These are phyloP conservation scores for Trichoderma sp. DNA, from an alignment of 2,329 filamentous ascomycete species.

Conservation along the genomic window DNA sequence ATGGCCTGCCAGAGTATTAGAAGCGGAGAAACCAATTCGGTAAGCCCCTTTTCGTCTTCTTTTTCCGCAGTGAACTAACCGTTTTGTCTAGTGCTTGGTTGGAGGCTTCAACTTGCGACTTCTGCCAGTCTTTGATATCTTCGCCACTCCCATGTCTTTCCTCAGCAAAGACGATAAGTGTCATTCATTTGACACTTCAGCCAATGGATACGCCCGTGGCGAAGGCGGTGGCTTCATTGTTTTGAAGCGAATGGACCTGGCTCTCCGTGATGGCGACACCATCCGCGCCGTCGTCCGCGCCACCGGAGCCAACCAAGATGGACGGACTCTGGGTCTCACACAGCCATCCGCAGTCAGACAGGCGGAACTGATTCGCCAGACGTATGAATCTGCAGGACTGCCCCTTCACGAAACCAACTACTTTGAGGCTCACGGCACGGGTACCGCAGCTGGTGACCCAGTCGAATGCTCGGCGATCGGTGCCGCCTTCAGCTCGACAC, in stretches of 20 bases:
- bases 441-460: slow-evolving; percentile 49
- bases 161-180: slow-evolving; percentile 31
- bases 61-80: not conserved
- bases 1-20: slow-evolving; percentile 29
- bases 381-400: not conserved
- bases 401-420: not conserved
- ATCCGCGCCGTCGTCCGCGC: slow-evolving; percentile 6
- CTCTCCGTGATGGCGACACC: not conserved
- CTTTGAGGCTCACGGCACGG: slow-evolving; percentile 38
- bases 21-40: slow-evolving; percentile 34
- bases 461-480: slow-evolving; percentile 4
- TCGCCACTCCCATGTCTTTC: slow-evolving; percentile 44
- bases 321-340: not conserved
- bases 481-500: not conserved
- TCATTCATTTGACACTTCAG: slow-evolving; percentile 1
- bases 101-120: slow-evolving; percentile 7
- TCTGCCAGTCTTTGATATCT: slow-evolving; percentile 37
- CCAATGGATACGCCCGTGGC: slow-evolving; percentile 16
- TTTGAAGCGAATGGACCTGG: not conserved
- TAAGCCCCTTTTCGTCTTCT: not conserved
- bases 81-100: not conserved
- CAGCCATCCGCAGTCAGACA: not conserved
- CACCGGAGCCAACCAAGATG: slow-evolving; percentile 10
- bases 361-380: slow-evolving; percentile 2
- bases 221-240: slow-evolving; percentile 5